These are phyloP conservation scores for Peronospora destructor DNA, from an alignment of 352 stramenopile species.

Conservation along the genomic window DNA sequence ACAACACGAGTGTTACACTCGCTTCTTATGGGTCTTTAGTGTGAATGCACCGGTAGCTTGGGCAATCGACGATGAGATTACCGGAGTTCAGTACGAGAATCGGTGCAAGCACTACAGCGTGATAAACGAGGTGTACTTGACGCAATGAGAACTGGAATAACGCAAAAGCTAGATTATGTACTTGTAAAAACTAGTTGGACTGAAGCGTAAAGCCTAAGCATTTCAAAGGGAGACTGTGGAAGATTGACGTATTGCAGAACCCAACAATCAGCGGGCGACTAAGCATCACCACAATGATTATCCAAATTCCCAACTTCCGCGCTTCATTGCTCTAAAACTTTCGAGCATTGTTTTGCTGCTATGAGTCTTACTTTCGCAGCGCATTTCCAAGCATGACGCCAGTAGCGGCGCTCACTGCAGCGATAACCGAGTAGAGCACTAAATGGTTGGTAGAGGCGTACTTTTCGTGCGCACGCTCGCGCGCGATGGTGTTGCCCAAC, in stretches of 20 bases:
- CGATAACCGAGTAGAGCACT: slow-evolving; percentile 39
- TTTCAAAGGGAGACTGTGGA: neutral
- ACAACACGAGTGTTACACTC: neutral
- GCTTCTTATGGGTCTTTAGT: neutral
- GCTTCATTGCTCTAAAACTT: neutral
- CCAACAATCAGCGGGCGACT: neutral
- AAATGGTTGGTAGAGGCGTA: slow-evolving; percentile 37
- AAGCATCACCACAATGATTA: neutral
- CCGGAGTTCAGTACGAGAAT: too few species aligned
- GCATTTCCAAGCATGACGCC: slow-evolving; percentile 24
- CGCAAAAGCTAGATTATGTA: too few species aligned
- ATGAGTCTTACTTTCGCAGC: slow-evolving; percentile 17
- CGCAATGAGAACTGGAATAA: too few species aligned
- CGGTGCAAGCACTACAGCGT: too few species aligned
- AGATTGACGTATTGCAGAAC: neutral
- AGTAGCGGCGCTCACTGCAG: slow-evolving; percentile 29
- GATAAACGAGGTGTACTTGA: too few species aligned
- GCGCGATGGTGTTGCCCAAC: slow-evolving; percentile 28
- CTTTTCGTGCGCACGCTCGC: slow-evolving; percentile 27
- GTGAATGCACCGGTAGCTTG: too few species aligned
- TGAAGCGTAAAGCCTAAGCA: neutral
- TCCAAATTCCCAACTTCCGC: neutral
- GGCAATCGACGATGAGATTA: too few species aligned
- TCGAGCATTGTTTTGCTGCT: neutral
- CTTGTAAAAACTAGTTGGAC: neutral